Percentiles rank a stretch among this genome's conserved stretches.
phyloP scores from a whole-genome alignment of 805 yeast genomes.

The Torulaspora maleeae region DNA sequence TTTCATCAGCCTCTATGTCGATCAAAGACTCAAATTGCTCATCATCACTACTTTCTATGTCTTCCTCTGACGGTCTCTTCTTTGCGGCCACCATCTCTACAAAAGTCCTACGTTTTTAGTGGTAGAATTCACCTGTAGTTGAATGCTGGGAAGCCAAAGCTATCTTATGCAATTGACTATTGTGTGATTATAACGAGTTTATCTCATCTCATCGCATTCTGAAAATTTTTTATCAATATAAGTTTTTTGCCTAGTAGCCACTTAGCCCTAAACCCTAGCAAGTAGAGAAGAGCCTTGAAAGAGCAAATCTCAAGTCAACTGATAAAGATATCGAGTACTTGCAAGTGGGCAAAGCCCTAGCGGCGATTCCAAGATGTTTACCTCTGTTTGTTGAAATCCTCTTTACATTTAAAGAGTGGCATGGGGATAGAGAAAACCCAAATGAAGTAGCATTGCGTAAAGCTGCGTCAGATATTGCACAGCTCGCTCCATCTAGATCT shows the following conservation, averaged over 20 bases:
- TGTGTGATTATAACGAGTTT: conserved; percentile 6
- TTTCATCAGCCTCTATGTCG: conserved; percentile 24
- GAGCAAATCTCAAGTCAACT: no score
- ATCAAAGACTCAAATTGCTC: conserved; percentile 25
- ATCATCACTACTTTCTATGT: conserved; percentile 15
- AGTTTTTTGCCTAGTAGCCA: background rate
- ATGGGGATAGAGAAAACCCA: no score
- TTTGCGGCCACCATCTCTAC: conserved; percentile 13
- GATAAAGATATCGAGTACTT: no score
- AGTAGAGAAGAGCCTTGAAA: no score
- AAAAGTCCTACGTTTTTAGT: conserved; percentile 9
- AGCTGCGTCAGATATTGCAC: no score
- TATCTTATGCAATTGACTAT: background rate
- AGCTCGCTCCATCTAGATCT: no score
- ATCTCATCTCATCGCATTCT: conserved; percentile 22
- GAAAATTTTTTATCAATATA: conserved; percentile 10
- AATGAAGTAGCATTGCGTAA: no score
- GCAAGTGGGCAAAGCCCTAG: no score
- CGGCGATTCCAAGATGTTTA: no score
- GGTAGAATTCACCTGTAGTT: no score
- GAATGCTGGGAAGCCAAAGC: background rate
- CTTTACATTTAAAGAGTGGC: no score
- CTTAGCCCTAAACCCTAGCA: conserved; percentile 3
- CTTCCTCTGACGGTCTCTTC: conserved; percentile 28
- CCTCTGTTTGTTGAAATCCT: no score